phyloP scores from a whole-genome alignment of 495 filamentous ascomycete species.

The Penicillium ochrochloron region DNA sequence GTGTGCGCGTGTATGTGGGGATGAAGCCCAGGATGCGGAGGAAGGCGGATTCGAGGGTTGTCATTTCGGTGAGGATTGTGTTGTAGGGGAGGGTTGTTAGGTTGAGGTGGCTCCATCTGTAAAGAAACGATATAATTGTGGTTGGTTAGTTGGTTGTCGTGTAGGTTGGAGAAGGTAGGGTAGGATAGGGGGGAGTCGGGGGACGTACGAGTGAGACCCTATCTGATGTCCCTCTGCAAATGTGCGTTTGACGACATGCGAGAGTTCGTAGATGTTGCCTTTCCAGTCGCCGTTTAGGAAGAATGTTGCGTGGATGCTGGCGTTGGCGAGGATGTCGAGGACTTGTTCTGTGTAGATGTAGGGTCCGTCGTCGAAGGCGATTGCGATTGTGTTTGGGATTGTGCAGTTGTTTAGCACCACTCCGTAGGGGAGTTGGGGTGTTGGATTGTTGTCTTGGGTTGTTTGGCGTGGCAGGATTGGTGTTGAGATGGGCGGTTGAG shows the following conservation, averaged over 20 bases:
- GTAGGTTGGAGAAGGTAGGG: neutral
- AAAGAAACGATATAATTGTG: neutral
- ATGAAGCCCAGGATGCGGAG: constrained; percentile 70
- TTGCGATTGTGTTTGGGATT: constrained; percentile 60
- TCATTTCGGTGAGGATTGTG: constrained; percentile 65
- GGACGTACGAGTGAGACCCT: constrained; percentile 71
- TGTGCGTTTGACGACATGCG: constrained; percentile 64
- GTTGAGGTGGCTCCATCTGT: constrained; percentile 64
- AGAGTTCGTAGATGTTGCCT: constrained; percentile 55
- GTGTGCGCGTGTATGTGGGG: constrained; percentile 71
- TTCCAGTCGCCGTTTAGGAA: constrained; percentile 74
- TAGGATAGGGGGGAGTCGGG: neutral
- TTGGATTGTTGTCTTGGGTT: neutral
- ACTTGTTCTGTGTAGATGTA: constrained; percentile 65
- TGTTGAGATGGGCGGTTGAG: neutral
- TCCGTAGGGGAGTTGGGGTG: constrained; percentile 51
- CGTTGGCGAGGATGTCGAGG: constrained; percentile 63
- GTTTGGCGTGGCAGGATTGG: constrained; percentile 8
- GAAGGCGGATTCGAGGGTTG: constrained; percentile 70
- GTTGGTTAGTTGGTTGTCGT: neutral
- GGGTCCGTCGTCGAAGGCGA: constrained; percentile 82
- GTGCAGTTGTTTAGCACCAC: constrained; percentile 64
- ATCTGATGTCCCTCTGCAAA: constrained; percentile 70
- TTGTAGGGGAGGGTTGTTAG: constrained; percentile 55
- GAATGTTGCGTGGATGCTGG: constrained; percentile 70